These are phyloP conservation scores for Paecilomyces formosus DNA, from an alignment of 2,329 filamentous ascomycete genomes.

Conservation along the genomic window DNA sequence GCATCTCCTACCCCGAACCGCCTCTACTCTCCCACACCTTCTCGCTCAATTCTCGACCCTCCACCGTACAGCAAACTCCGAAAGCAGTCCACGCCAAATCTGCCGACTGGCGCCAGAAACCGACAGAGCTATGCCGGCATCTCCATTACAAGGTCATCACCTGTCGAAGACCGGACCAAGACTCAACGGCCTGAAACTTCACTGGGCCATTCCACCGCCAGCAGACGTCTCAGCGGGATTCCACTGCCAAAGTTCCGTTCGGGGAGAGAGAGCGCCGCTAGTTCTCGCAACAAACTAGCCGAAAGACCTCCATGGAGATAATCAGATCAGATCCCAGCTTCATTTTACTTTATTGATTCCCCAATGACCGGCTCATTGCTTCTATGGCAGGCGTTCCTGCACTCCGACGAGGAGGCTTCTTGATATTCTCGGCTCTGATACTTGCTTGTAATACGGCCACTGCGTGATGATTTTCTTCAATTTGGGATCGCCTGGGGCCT, in stretches of 20 bases:
- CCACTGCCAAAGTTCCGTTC: slow-evolving; percentile 26
- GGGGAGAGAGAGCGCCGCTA: slow-evolving; percentile 21
- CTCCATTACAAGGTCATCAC: slow-evolving; percentile 22
- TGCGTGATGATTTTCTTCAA: neutral
- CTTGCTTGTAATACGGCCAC: neutral
- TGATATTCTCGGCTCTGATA: neutral
- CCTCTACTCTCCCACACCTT: slow-evolving; percentile 19
- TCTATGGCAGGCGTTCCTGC: neutral
- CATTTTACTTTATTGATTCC: neutral
- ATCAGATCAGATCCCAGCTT: neutral
- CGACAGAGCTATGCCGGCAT: slow-evolving; percentile 31
- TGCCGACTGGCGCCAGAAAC: slow-evolving; percentile 26
- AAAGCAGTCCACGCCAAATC: slow-evolving; percentile 13
- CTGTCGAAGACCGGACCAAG: slow-evolving; percentile 15
- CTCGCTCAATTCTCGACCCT: slow-evolving; percentile 27
- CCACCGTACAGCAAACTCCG: slow-evolving; percentile 35
- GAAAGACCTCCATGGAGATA: slow-evolving; percentile 31
- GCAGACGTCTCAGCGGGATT: slow-evolving; percentile 32
- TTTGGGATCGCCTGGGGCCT: neutral
- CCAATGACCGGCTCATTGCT: neutral
- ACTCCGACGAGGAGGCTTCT: neutral
- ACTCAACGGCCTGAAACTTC: slow-evolving; percentile 29
- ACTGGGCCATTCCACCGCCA: slow-evolving; percentile 29
- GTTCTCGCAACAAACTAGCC: slow-evolving; percentile 16
- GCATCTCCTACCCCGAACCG: slow-evolving; percentile 24